These are phyloP conservation scores for Leishmania major DNA, from an alignment of 208 protist genomes.

Conservation along the genomic window DNA sequence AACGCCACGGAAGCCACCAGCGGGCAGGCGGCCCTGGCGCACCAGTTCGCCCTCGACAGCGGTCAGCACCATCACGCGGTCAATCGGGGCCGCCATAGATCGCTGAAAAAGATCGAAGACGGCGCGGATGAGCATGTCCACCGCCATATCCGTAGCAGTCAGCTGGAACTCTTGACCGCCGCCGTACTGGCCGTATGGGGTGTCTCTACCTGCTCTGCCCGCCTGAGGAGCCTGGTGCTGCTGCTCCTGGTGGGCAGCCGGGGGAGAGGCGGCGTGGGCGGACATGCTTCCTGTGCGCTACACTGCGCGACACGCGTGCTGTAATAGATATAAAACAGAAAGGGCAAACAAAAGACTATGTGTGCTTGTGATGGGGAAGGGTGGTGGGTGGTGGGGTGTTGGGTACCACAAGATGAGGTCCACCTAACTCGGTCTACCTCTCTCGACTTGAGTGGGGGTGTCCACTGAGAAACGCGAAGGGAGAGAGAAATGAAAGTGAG, in stretches of 20 bases:
- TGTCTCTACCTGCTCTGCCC: slow-evolving; percentile 10
- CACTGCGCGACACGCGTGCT: neutral
- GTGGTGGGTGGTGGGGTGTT: too few species aligned
- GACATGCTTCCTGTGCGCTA: slow-evolving; percentile 8
- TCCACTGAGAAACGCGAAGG: neutral
- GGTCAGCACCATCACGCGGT: slow-evolving; percentile 68
- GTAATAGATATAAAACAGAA: neutral
- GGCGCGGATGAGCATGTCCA: slow-evolving; percentile 53
- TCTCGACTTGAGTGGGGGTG: neutral
- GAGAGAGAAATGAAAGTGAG: neutral
- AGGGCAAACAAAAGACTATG: neutral
- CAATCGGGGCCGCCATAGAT: slow-evolving; percentile 53
- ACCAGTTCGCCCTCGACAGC: slow-evolving; percentile 82
- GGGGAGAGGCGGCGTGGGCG: slow-evolving; percentile 10
- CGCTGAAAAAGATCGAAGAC: slow-evolving; percentile 65
- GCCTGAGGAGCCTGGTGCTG: neutral
- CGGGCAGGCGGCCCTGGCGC: slow-evolving; percentile 67
- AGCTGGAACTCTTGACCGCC: slow-evolving; percentile 7
- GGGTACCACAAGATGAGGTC: neutral
- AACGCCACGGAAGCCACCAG: slow-evolving; percentile 66
- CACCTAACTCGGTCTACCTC: neutral
- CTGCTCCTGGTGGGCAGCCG: slow-evolving; percentile 3
- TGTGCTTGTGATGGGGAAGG: neutral
- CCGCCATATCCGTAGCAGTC: slow-evolving; percentile 27
- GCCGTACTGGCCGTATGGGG: slow-evolving; percentile 21